phyloP scores from a whole-genome alignment of 164 flowering plant genomes.

The Aristolochia contorta region DNA sequence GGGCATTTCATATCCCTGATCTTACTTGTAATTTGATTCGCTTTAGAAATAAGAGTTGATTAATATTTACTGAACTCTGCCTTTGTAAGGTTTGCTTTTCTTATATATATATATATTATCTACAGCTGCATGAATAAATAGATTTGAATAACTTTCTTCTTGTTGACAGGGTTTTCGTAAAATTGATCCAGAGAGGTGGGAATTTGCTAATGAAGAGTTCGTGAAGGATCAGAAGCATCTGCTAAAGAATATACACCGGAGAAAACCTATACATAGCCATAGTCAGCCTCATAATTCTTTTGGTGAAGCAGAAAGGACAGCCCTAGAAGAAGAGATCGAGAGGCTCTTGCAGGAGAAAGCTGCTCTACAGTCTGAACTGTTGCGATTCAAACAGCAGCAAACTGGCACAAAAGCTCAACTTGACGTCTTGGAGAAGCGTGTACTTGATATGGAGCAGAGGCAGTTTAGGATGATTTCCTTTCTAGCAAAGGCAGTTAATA shows the following conservation, averaged over 20 bases:
- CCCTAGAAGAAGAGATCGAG: constrained; percentile 79
- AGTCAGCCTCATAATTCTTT: constrained; percentile 58
- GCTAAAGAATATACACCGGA: constrained; percentile 78
- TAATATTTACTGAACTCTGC: too few species aligned
- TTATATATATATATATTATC: too few species aligned
- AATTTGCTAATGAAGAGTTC: constrained; percentile 88
- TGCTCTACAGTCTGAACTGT: constrained; percentile 38
- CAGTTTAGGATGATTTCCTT: constrained; percentile 46
- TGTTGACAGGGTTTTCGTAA: constrained; percentile 74
- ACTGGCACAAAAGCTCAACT: constrained; percentile 46
- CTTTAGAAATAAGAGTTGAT: too few species aligned
- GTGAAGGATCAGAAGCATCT: constrained; percentile 78
- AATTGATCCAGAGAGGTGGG: constrained; percentile 92
- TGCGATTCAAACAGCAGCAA: constrained; percentile 39
- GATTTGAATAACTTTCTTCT: neutral
- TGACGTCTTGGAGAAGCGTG: constrained; percentile 37
- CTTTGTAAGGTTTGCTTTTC: too few species aligned
- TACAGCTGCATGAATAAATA: too few species aligned
- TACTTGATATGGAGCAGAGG: constrained; percentile 58
- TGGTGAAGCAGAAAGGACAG: constrained; percentile 70
- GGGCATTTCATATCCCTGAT: too few species aligned
- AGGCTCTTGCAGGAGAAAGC: constrained; percentile 60
- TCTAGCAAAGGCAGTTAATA: constrained; percentile 47
- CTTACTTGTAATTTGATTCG: too few species aligned
- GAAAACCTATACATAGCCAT: constrained; percentile 95